phyloP scores from a whole-genome alignment of 208 protist species.

The Crithidia expoeki region DNA sequence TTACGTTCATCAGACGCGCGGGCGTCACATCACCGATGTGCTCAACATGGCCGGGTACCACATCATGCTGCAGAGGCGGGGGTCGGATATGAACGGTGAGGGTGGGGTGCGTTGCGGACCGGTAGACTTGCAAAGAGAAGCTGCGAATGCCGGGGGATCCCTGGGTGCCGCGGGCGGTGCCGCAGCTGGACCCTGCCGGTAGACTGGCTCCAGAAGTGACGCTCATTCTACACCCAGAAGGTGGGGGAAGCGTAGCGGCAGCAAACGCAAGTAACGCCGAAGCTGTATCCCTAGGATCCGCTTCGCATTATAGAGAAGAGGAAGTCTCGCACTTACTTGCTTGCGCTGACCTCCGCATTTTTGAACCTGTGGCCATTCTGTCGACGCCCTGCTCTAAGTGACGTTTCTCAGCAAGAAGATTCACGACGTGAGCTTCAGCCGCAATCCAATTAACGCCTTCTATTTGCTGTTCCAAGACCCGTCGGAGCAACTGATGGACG shows the following conservation, averaged over 20 bases:
- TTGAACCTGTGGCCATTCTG: background rate
- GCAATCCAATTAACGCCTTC: constrained; percentile 55
- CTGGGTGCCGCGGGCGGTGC: background rate
- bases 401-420: constrained; percentile 72
- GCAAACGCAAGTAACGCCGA: background rate
- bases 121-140: background rate
- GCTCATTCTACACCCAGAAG: background rate
- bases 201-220: constrained; percentile 15
- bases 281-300: background rate
- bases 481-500: constrained; percentile 50
- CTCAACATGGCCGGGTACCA: background rate
- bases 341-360: background rate
- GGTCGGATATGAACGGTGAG: background rate
- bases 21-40: constrained; percentile 7
- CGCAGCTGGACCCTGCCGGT: constrained; percentile 3
- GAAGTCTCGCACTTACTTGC: too few species aligned
- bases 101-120: background rate
- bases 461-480: constrained; percentile 70
- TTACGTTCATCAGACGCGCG: constrained; percentile 26
- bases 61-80: background rate
- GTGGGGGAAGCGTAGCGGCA: background rate
- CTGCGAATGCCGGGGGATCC: background rate
- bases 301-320: background rate
- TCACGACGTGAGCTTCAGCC: constrained; percentile 68
- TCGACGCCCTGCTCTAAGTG: constrained; percentile 68